Conservation (phyloP, 495 filamentous ascomycete genomes). For the Aspergillus avenaceus region DNA sequence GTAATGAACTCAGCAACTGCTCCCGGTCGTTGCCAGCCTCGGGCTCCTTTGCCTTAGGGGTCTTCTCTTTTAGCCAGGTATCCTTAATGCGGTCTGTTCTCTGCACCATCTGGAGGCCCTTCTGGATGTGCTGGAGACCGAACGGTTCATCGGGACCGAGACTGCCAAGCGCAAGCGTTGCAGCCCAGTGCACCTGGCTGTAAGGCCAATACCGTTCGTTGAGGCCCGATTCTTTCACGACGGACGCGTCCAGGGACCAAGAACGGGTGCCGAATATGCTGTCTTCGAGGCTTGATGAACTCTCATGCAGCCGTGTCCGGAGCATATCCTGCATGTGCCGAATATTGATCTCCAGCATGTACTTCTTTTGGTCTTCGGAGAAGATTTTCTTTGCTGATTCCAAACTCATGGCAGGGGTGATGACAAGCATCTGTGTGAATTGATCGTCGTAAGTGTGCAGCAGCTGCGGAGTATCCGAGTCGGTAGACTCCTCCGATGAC, state of each 20-base stretch:
- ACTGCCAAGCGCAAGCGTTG: slow-evolving; percentile 56
- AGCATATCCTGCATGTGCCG: slow-evolving; percentile 68
- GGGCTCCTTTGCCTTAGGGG: slow-evolving; percentile 22
- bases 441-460: slow-evolving; percentile 46
- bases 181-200: slow-evolving; percentile 58
- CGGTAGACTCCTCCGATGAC: slow-evolving; percentile 30
- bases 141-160: slow-evolving; percentile 36
- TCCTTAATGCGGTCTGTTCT: slow-evolving; percentile 31
- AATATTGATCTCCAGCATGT: slow-evolving; percentile 61
- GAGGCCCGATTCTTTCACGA: slow-evolving; percentile 41
- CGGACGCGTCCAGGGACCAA: slow-evolving; percentile 32
- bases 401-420: slow-evolving; percentile 38
- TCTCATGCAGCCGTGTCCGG: slow-evolving; percentile 36
- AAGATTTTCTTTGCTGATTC: slow-evolving; percentile 35
- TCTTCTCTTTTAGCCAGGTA: slow-evolving; percentile 35
- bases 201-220: slow-evolving; percentile 54
- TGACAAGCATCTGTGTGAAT: slow-evolving; percentile 49
- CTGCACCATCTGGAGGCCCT: slow-evolving; percentile 35
- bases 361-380: slow-evolving; percentile 39
- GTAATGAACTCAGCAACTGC: slow-evolving; percentile 33
- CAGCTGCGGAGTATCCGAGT: slow-evolving; percentile 43
- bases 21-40: slow-evolving; percentile 30
- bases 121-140: slow-evolving; percentile 36
- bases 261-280: slow-evolving; percentile 27
- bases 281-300: slow-evolving; percentile 29